Percentiles rank a stretch among this genome's conserved stretches.
phyloP scores from a whole-genome alignment of 257 asterid genomes.

The Apocynum venetum region DNA sequence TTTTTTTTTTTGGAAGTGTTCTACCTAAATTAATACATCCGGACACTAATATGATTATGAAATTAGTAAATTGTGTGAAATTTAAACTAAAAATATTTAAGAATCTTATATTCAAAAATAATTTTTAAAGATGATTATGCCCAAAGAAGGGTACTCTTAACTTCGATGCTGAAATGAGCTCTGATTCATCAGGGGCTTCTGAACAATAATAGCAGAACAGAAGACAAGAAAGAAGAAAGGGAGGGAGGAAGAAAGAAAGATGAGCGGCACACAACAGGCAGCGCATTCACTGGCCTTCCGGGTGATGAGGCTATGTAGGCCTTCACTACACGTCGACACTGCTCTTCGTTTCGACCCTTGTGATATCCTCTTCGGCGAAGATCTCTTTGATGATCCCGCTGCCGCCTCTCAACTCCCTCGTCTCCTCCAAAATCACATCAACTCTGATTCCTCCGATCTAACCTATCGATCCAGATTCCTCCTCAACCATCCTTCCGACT shows the following conservation, averaged over 20 bases:
- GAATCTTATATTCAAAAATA: too few species aligned
- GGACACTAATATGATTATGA: too few species aligned
- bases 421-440: conserved; percentile 36
- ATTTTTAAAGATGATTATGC: too few species aligned
- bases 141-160: neutral
- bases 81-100: too few species aligned
- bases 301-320: conserved; percentile 90
- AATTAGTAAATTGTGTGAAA: too few species aligned
- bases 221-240: neutral
- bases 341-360: conserved; percentile 80
- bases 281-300: conserved; percentile 87
- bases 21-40: too few species aligned
- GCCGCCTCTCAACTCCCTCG: conserved; percentile 76
- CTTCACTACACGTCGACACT: conserved; percentile 77
- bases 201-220: neutral
- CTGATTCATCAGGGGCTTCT: neutral
- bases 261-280: conserved; percentile 53
- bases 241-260: conserved; percentile 10
- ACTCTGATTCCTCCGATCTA: conserved; percentile 64
- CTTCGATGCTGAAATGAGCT: too few species aligned
- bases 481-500: conserved; percentile 70
- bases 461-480: conserved; percentile 78
- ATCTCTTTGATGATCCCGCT: conserved; percentile 76
- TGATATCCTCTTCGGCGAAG: conserved; percentile 91
- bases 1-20: too few species aligned